phyloP scores from a whole-genome alignment of 2,329 filamentous ascomycete genomes.

The Penicillium sp. region DNA sequence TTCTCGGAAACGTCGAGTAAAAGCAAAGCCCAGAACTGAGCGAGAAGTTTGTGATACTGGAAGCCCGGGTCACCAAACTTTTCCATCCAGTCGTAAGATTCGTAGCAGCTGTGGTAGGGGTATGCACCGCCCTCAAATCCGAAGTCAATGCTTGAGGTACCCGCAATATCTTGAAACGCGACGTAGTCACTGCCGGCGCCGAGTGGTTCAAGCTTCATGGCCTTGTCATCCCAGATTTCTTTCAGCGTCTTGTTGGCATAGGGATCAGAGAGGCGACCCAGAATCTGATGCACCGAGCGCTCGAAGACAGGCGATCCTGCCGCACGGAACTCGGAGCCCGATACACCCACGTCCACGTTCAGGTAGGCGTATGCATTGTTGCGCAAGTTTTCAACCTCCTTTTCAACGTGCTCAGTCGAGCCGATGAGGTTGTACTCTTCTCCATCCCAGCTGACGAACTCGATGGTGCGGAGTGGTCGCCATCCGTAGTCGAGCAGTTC shows the following conservation, averaged over 20 bases:
- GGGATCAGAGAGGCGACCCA: conserved; percentile 74
- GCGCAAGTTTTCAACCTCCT: conserved; percentile 70
- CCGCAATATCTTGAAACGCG: conserved; percentile 87
- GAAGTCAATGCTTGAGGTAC: conserved; percentile 83
- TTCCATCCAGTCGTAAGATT: conserved; percentile 84
- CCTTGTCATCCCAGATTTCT: conserved; percentile 68
- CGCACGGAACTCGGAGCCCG: conserved; percentile 71
- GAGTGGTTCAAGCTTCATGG: conserved; percentile 62
- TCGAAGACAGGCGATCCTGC: conserved; percentile 78
- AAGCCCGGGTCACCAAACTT: conserved; percentile 79
- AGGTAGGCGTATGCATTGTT: conserved; percentile 79
- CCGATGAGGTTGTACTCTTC: conserved; percentile 91
- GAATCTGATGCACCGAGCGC: conserved; percentile 67
- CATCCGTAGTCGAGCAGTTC: conserved; percentile 74
- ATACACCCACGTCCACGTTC: conserved; percentile 82
- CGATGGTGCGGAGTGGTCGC: conserved; percentile 89
- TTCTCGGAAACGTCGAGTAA: conserved; percentile 80
- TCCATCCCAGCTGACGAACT: conserved; percentile 96
- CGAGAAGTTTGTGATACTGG: conserved; percentile 73
- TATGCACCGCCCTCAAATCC: conserved; percentile 67
- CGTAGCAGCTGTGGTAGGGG: conserved; percentile 81
- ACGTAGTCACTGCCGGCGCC: conserved; percentile 80
- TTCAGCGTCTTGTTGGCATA: conserved; percentile 68
- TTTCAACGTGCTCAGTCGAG: conserved; percentile 92
- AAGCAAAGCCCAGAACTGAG: conserved; percentile 76